phyloP scores from a whole-genome alignment of 2,329 filamentous ascomycete species.

The Karstenula rhodostoma region DNA sequence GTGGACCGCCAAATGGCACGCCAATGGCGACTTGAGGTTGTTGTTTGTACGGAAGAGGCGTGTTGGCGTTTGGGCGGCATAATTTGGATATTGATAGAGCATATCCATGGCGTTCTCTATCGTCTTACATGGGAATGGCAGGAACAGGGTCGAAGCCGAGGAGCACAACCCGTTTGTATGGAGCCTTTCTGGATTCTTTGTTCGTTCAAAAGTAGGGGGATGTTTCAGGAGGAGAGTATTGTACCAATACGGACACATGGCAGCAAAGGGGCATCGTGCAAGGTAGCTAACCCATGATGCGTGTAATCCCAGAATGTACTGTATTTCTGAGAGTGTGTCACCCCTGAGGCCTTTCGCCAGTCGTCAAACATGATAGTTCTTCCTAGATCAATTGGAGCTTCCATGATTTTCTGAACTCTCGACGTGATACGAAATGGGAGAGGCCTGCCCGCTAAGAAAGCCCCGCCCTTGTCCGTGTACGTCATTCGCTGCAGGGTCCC shows the following conservation, averaged over 20 bases:
- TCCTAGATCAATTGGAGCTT: too few relatives aligned
- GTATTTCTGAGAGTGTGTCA: not conserved
- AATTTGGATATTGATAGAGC: slow-evolving; percentile 8
- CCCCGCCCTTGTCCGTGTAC: slow-evolving; percentile 7
- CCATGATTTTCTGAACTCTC: too few relatives aligned
- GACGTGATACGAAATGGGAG: not conserved
- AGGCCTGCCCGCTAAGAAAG: not conserved
- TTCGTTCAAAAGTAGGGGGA: not conserved
- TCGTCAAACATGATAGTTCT: too few relatives aligned
- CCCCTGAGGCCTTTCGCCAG: too few relatives aligned
- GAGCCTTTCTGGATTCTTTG: not conserved
- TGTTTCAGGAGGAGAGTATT: not conserved
- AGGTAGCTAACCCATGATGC: not conserved
- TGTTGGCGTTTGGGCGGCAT: not conserved
- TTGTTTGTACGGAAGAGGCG: not conserved
- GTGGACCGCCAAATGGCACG: slow-evolving; percentile 34
- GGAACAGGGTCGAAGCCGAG: not conserved
- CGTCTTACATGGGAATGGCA: not conserved
- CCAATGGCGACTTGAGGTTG: slow-evolving; percentile 33
- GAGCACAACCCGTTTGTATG: not conserved
- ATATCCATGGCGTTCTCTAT: slow-evolving; percentile 9
- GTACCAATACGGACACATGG: not conserved
- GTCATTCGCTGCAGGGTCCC: slow-evolving; percentile 13
- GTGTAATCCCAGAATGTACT: not conserved
- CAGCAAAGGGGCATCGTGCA: not conserved